phyloP scores from a whole-genome alignment of 2,329 filamentous ascomycete genomes.

The Lasiodiplodia theobromae region DNA sequence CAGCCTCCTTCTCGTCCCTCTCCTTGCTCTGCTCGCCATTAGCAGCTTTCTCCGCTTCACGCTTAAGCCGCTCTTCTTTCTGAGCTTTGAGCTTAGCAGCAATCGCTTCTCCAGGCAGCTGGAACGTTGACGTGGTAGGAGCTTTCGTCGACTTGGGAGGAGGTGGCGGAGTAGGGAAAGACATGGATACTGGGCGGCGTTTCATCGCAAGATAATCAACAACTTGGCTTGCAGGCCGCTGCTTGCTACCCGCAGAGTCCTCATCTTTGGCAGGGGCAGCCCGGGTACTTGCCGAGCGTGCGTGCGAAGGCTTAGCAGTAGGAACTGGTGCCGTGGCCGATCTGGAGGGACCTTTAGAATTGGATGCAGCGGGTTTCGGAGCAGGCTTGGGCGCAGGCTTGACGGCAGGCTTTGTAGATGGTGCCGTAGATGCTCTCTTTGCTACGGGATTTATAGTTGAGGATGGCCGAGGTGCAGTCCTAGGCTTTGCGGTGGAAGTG shows the following conservation, averaged over 20 bases:
- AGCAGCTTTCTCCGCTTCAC: constrained; percentile 36
- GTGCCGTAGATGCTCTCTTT: constrained; percentile 4
- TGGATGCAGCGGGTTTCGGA: constrained; percentile 12
- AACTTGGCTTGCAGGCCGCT: constrained; percentile 9
- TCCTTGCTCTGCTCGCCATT: constrained; percentile 3
- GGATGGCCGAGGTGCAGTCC: constrained; percentile 5
- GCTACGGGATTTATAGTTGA: constrained; percentile 5
- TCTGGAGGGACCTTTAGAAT: not conserved
- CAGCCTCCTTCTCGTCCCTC: constrained; percentile 40
- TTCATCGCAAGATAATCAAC: constrained; percentile 51
- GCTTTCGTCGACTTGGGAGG: constrained; percentile 59
- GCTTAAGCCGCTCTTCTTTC: constrained; percentile 55
- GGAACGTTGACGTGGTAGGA: constrained; percentile 58
- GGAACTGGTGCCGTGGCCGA: not conserved
- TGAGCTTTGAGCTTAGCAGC: constrained; percentile 61
- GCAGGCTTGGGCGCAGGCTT: constrained; percentile 5
- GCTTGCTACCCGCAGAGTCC: constrained; percentile 1
- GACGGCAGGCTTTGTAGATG: not conserved
- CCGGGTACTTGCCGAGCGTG: constrained; percentile 23
- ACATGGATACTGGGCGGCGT: constrained; percentile 55
- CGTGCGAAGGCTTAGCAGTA: constrained; percentile 4
- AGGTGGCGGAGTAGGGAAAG: constrained; percentile 56
- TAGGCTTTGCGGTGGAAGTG: constrained; percentile 1
- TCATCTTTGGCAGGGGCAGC: constrained; percentile 21
- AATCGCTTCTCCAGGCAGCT: constrained; percentile 60